A percentile compares a stretch with the other conserved stretches of the same genome.
phyloP scores from a whole-genome alignment of 2,329 filamentous ascomycete genomes.

The Xylaria sp. region DNA sequence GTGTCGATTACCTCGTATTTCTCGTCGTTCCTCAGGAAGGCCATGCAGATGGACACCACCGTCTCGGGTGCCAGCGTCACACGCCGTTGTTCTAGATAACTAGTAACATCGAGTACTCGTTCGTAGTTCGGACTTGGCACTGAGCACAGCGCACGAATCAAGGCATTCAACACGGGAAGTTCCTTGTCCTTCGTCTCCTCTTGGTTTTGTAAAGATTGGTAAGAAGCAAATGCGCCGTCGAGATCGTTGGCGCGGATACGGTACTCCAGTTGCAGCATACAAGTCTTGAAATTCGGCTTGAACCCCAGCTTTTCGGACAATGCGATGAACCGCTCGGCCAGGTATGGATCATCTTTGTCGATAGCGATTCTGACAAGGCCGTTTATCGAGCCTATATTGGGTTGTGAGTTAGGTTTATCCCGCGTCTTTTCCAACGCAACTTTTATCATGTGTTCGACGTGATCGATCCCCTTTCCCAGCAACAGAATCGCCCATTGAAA shows the following conservation, averaged over 20 bases:
- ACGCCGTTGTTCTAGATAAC: constrained; percentile 71
- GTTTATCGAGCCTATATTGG: constrained; percentile 77
- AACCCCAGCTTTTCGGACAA: constrained; percentile 69
- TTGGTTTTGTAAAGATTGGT: constrained; percentile 60
- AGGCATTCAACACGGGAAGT: constrained; percentile 67
- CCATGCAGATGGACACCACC: constrained; percentile 70
- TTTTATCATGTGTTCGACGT: constrained; percentile 72
- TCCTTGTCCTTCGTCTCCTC: constrained; percentile 62
- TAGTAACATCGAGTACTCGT: constrained; percentile 71
- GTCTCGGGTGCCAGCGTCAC: constrained; percentile 74
- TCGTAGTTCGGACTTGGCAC: constrained; percentile 66
- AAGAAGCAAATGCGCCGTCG: constrained; percentile 68
- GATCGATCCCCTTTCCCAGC: constrained; percentile 69
- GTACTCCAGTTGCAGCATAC: constrained; percentile 75
- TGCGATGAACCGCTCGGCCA: constrained; percentile 73
- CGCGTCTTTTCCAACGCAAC: constrained; percentile 60
- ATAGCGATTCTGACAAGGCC: constrained; percentile 72
- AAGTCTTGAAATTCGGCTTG: constrained; percentile 68
- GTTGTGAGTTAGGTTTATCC: constrained; percentile 49
- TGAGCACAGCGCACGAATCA: constrained; percentile 69
- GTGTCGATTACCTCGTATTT: constrained; percentile 79
- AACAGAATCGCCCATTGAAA: constrained; percentile 76
- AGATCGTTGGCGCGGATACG: constrained; percentile 74
- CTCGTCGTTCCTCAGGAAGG: constrained; percentile 77
- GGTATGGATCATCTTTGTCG: constrained; percentile 67